These are phyloP conservation scores for Paramecium sexaurelia DNA, from an alignment of 73 alveolate species.

Conservation along the genomic window DNA sequence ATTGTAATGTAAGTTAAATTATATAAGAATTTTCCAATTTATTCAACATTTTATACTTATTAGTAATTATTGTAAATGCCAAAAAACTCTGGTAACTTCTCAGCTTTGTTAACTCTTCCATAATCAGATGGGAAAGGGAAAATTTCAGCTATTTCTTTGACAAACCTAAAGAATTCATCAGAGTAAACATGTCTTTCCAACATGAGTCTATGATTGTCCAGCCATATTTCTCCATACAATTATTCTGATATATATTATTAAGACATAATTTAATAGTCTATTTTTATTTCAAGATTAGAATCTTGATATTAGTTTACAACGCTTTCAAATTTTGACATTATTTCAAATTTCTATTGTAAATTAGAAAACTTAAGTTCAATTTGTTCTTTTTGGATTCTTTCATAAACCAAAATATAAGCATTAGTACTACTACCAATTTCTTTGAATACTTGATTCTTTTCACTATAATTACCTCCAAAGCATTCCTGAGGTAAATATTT, in stretches of 20 bases:
- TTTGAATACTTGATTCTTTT: conserved; percentile 33
- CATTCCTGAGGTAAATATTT: conserved; percentile 75
- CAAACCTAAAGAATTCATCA: conserved; percentile 57
- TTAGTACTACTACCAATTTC: conserved; percentile 68
- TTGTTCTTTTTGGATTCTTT: conserved; percentile 79
- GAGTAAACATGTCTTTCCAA: conserved; percentile 62
- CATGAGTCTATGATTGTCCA: conserved; percentile 64
- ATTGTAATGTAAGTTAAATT: neutral
- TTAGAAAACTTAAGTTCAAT: conserved; percentile 62
- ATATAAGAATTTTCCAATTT: neutral
- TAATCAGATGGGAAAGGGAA: conserved; percentile 12
- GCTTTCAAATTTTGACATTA: neutral
- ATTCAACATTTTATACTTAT: neutral
- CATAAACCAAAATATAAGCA: conserved; percentile 98
- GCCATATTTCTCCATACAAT: conserved; percentile 54
- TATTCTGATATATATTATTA: conserved; percentile 35
- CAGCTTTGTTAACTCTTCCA: neutral
- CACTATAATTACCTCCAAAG: conserved; percentile 86
- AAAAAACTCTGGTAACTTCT: neutral
- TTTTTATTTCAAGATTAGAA: neutral
- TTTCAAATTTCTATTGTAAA: neutral
- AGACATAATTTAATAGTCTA: neutral
- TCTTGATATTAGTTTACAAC: too few relatives aligned
- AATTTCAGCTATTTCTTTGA: conserved; percentile 46
- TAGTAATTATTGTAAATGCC: neutral